Conservation (phyloP, 2,329 filamentous ascomycete genomes). For the Pseudogymnoascus sp. region DNA sequence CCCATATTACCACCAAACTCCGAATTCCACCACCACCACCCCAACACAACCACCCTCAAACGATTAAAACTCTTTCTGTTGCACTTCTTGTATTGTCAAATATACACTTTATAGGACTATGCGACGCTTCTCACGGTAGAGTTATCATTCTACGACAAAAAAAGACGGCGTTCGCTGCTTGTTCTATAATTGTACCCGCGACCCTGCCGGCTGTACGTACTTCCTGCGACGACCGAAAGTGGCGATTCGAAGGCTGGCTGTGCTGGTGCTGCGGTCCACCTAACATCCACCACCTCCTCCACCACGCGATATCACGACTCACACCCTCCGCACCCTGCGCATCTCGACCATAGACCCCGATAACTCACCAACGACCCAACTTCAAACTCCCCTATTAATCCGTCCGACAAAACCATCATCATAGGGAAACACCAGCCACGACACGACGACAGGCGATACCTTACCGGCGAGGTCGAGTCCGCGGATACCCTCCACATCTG, state of each 20-base stretch:
- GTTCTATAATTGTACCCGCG: neutral
- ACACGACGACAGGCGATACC: slow-evolving; percentile 6
- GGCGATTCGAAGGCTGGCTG: slow-evolving; percentile 13
- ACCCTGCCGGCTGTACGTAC: slow-evolving; percentile 1
- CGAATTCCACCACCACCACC: too few species aligned
- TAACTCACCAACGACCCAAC: neutral
- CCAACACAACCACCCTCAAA: neutral
- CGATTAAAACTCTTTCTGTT: neutral
- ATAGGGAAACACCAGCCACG: slow-evolving; percentile 9
- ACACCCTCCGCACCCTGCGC: neutral
- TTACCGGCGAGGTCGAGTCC: slow-evolving; percentile 11
- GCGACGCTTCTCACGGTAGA: neutral
- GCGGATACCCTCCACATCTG: slow-evolving; percentile 20
- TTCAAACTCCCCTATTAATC: neutral
- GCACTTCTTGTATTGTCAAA: neutral
- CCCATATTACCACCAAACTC: neutral
- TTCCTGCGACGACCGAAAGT: neutral
- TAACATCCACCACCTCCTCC: slow-evolving; percentile 10
- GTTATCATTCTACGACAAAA: neutral
- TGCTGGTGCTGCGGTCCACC: slow-evolving; percentile 15
- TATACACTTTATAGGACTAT: neutral
- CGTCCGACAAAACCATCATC: neutral
- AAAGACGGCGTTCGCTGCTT: neutral
- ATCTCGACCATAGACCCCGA: neutral
- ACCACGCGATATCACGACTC: slow-evolving; percentile 8